Base-by-base conservation (phyloP, 2,329 filamentous ascomycete species). In the Penicillium sp. region DNA sequence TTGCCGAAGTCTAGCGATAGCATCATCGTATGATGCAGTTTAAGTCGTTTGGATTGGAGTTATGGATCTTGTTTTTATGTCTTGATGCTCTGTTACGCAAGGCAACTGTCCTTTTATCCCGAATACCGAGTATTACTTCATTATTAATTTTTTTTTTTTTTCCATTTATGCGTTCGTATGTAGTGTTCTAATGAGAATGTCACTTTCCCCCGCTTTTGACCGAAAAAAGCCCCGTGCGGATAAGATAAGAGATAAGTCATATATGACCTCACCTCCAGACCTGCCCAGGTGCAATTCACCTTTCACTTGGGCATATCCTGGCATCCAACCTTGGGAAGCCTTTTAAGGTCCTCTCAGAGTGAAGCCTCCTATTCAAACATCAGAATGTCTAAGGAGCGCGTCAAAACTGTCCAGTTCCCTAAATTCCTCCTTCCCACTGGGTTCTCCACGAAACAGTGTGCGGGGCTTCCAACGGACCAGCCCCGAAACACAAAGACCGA, bases 1-100 rank as follows among this genome's bases (percentile, higher is more conserved):
- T 87, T 61, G 94, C 96, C 86, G 92, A 96, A 72, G 79, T 93
- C 56, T 96, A 82, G 53, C 8, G n/a, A 20, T 32, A 26, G 20
- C n/a, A 34, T 32, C 22, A 47, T 20, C 40, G 13, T 22, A 11
- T 24, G 38, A 50, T 31, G n/a, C 7, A 5, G 5, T 43, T 24
- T 32, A 22, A 26, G 18, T 10, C 14, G 24, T 16, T 31, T 29
- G 29, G 16, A 44, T 26, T 35, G 20, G 13, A 24, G 31, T 44
- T 16, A 35, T 18, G 31, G 16, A 11, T 44, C 2, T 26, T 44
- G 8, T 11, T 24, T 24, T 20, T 11, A 29, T 38, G 13, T 18
- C 6, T 24, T 34, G 29, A 16, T 35, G 16, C 38, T 50, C 11
- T 22, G n/a, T 22, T 50, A 20, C 4, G 11, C 29, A 18, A 32